phyloP scores from a whole-genome alignment of 495 filamentous ascomycete genomes.

The Penicillium taxi region DNA sequence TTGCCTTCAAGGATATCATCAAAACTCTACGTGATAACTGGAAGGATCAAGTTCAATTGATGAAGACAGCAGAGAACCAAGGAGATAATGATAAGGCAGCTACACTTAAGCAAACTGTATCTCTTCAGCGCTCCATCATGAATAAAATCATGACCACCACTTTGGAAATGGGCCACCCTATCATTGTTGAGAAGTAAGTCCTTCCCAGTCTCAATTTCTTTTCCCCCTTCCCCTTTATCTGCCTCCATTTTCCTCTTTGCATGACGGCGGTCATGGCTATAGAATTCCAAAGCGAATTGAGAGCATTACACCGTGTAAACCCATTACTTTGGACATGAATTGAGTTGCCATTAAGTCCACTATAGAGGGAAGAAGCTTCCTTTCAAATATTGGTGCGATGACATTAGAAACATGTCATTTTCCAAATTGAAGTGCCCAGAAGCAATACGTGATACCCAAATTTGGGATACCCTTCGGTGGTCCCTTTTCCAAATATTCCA shows the following conservation, averaged over 20 bases:
- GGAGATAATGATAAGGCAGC: constrained; percentile 34
- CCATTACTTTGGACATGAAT: constrained; percentile 18
- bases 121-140: constrained; percentile 51
- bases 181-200: constrained; percentile 59
- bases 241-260: constrained; percentile 1
- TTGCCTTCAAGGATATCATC: constrained; percentile 54
- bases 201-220: neutral
- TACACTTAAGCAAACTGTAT: constrained; percentile 40
- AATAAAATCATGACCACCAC: constrained; percentile 52
- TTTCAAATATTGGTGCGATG: constrained; percentile 2
- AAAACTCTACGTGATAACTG: constrained; percentile 54
- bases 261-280: constrained; percentile 21
- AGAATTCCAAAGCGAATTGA: constrained; percentile 30
- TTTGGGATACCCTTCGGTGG: no score
- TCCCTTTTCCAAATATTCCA: neutral
- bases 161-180: constrained; percentile 53
- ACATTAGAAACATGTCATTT: neutral
- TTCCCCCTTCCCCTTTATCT: constrained; percentile 12
- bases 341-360: constrained; percentile 20
- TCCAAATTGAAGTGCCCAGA: neutral
- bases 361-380: constrained; percentile 20
- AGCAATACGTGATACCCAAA: neutral
- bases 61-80: constrained; percentile 51
- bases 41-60: constrained; percentile 49
- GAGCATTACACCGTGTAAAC: constrained; percentile 30